Percentiles rank a stretch among this genome's conserved stretches.
phyloP scores from a whole-genome alignment of 2,329 filamentous ascomycete species.

The Ophiognomonia clavigignenti-juglandacearum region DNA sequence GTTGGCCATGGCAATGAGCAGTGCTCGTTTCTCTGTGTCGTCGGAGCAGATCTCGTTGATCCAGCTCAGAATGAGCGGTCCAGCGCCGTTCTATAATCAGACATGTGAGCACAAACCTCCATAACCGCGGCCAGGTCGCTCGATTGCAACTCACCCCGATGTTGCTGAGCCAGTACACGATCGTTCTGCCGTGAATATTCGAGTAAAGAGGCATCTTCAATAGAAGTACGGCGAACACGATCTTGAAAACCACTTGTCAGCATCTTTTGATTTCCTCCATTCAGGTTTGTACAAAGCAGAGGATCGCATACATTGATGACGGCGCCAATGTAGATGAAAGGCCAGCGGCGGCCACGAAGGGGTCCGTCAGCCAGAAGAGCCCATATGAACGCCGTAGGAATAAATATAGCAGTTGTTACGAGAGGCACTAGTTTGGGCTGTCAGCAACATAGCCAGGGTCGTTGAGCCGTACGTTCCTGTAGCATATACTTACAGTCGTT shows the following conservation, averaged over 20 bases:
- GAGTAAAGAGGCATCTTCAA: slow-evolving; percentile 31
- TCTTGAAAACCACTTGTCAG: slow-evolving; percentile 14
- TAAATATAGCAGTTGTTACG: slow-evolving; percentile 28
- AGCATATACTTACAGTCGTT: slow-evolving; percentile 27
- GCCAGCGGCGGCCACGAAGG: slow-evolving; percentile 28
- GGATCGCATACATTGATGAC: slow-evolving; percentile 23
- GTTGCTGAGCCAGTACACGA: slow-evolving; percentile 33
- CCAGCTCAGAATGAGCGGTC: slow-evolving; percentile 33
- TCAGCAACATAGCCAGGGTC: too few species aligned
- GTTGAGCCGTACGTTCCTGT: too few species aligned
- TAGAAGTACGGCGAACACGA: slow-evolving; percentile 27
- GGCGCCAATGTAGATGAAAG: slow-evolving; percentile 33
- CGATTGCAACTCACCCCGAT: slow-evolving; percentile 27
- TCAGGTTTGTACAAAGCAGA: too few species aligned
- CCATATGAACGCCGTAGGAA: slow-evolving; percentile 30
- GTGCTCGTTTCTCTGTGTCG: slow-evolving; percentile 25
- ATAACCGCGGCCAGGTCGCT: too few species aligned
- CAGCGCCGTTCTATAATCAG: slow-evolving; percentile 25
- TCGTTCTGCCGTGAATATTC: slow-evolving; percentile 29
- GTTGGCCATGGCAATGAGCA: slow-evolving; percentile 27
- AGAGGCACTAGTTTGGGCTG: slow-evolving; percentile 22
- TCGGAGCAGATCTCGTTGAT: slow-evolving; percentile 29
- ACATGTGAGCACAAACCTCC: background rate
- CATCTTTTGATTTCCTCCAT: background rate
- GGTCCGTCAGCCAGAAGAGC: slow-evolving; percentile 33